phyloP scores from a whole-genome alignment of 2,329 filamentous ascomycete genomes.

The Zymoseptoria ardabiliae region DNA sequence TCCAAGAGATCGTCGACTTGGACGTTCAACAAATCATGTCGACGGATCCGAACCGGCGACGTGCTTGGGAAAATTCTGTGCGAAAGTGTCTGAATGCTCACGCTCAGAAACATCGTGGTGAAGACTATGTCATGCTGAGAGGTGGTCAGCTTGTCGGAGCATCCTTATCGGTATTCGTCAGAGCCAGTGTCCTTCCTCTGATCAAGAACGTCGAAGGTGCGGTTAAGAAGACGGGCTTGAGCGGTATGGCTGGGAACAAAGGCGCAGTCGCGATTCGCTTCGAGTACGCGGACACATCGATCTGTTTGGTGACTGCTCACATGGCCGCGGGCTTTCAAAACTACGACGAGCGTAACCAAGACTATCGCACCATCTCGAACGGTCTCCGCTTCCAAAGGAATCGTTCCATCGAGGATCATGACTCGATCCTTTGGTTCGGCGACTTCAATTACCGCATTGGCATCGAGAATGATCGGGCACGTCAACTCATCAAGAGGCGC shows the following conservation, averaged over 20 bases:
- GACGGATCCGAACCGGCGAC: conserved; percentile 79
- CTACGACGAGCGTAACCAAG: conserved; percentile 89
- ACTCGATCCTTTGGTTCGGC: conserved; percentile 85
- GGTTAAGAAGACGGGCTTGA: conserved; percentile 91
- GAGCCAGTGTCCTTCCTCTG: conserved; percentile 63
- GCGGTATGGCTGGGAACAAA: conserved; percentile 96
- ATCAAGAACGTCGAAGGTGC: conserved; percentile 97
- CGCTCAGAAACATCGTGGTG: conserved; percentile 55
- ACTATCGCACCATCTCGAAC: conserved; percentile 81
- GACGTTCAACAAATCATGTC: conserved; percentile 99
- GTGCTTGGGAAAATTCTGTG: conserved; percentile 80
- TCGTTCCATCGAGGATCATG: conserved; percentile 83
- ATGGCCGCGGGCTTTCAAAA: conserved; percentile 93
- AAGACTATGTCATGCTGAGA: conserved; percentile 80
- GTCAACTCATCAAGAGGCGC: conserved; percentile 61
- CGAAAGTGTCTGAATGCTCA: conserved; percentile 67
- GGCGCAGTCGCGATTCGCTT: conserved; percentile 93
- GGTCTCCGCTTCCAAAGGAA: conserved; percentile 89
- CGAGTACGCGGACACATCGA: conserved; percentile 83
- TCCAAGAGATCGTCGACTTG: conserved; percentile 97
- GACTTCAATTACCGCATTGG: conserved; percentile 99
- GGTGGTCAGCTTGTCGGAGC: conserved; percentile 93
- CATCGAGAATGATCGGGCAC: conserved; percentile 68
- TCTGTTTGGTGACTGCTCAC: conserved; percentile 96
- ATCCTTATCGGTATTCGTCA: conserved; percentile 85